phyloP scores from a whole-genome alignment of 1,284 basidiomycete genomes.

The Cutaneotrichosporon sp. region DNA sequence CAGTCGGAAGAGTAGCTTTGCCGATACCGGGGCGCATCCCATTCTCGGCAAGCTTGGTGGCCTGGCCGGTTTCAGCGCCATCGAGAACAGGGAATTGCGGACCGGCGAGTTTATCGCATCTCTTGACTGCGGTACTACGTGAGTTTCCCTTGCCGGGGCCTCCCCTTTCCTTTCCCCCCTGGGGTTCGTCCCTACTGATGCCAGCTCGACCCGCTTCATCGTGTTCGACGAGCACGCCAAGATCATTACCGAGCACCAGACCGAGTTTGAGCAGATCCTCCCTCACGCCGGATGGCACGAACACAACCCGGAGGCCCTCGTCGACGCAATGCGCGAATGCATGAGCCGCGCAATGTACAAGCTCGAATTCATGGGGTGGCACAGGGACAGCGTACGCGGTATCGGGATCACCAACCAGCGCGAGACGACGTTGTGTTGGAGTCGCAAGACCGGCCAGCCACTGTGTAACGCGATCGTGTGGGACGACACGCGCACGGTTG shows the following conservation, averaged over 20 bases:
- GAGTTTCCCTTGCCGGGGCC: slow-evolving; percentile 44
- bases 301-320: slow-evolving; percentile 84
- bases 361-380: slow-evolving; percentile 70
- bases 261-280: slow-evolving; percentile 89
- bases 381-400: slow-evolving; percentile 79
- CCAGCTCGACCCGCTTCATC: slow-evolving; percentile 88
- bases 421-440: slow-evolving; percentile 95
- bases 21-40: slow-evolving; percentile 9
- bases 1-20: slow-evolving; percentile 30
- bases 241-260: slow-evolving; percentile 81
- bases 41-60: slow-evolving; percentile 28
- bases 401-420: slow-evolving; percentile 96
- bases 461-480: slow-evolving; percentile 91
- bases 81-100: slow-evolving; percentile 35
- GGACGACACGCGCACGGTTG: slow-evolving; percentile 89
- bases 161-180: too few species aligned
- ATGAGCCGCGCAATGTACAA: slow-evolving; percentile 71
- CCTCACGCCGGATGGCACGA: slow-evolving; percentile 94
- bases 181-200: background rate
- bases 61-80: slow-evolving; percentile 29
- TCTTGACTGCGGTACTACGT: slow-evolving; percentile 91
- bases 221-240: slow-evolving; percentile 86
- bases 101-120: slow-evolving; percentile 74
- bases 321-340: slow-evolving; percentile 72
- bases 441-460: slow-evolving; percentile 80